Base-by-base conservation (phyloP, 2,329 filamentous ascomycete species). In the Aspergillus fijiensis region DNA sequence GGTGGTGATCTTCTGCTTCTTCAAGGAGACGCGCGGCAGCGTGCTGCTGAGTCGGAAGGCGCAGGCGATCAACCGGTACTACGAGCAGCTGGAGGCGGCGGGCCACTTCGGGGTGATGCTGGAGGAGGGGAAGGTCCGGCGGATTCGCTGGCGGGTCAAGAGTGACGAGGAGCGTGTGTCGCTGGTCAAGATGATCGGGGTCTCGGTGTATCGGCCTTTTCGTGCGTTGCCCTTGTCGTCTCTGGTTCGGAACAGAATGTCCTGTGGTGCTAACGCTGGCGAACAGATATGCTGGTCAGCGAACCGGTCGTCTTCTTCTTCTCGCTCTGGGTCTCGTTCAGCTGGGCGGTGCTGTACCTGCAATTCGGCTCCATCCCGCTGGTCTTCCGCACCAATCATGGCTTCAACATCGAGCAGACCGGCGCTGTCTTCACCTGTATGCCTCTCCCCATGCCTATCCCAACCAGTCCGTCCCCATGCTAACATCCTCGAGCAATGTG, bases 271-370 rank as follows among this genome's bases (percentile, higher is more conserved):
- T 14, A 45, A 31, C 61, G 54, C 57, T 50, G 27, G 16, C 7
- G 12, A 29, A 7, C 45, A 79, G 78, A 80, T 54, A 73, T 90
- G 79, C 77, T 89, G 7, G 68, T 86, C 47, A 81, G 82, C 1
- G 87, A 89, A 65, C 86, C 87, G 2, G 87, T 89, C 42, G 82
- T 88, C 2, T 81, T 82, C 11, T 84, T 87, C 79, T 97, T 97
- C 79, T 92, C 89, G 0, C 81, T 96, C 0, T 97, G 93, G 93
- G 89, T 92, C 0, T 84, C 91, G 0, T 97, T 97, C 74, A 88
- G 88, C 21, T 97, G 93, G 93, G 92, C 89, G 0, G 85, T 96
- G 0, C 84, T 97, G 0, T 97, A 96, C 74, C 80, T 96, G 19
- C 91, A 89, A 12, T 94, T 96, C 67, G 86, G 86, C 14, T 89